These are phyloP conservation scores for Cymbidium sinense DNA, from an alignment of 106 monocot species.

Conservation along the genomic window DNA sequence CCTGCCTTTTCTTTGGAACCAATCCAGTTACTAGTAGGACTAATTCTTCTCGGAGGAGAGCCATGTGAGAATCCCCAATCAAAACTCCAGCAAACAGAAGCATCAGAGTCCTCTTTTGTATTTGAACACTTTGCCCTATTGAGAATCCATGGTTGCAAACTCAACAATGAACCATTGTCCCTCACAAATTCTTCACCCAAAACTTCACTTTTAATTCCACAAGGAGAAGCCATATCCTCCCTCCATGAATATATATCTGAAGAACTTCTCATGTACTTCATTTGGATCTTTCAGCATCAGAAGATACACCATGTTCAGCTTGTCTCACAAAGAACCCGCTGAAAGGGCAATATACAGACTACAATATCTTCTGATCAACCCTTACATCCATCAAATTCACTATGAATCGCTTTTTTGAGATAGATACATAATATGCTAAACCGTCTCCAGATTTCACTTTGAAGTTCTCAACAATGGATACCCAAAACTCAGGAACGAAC, in stretches of 20 bases:
- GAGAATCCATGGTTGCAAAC: slow-evolving; percentile 66
- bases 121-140: slow-evolving; percentile 17
- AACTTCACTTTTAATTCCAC: background rate
- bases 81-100: background rate
- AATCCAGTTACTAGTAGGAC: background rate
- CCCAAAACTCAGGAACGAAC: background rate
- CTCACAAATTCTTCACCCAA: slow-evolving; percentile 30
- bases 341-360: slow-evolving; percentile 13
- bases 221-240: slow-evolving; percentile 11
- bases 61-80: background rate
- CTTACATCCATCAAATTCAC: slow-evolving; percentile 12
- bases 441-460: background rate
- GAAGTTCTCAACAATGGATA: background rate
- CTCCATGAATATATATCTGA: background rate
- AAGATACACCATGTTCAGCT: slow-evolving; percentile 10
- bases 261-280: background rate
- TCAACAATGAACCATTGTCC: slow-evolving; percentile 33
- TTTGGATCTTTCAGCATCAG: background rate
- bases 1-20: slow-evolving; percentile 2
- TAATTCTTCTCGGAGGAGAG: slow-evolving; percentile 2
- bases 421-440: background rate
- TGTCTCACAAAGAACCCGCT: slow-evolving; percentile 19
- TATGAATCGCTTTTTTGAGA: background rate
- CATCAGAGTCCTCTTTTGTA: background rate
- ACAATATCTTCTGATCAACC: slow-evolving; percentile 8